Evolutionary conservation across 2,329 filamentous ascomycete species (phyloP), one percentile per base, ranked within the genome.

Genomic region (Alternaria brassicicola): DNA sequence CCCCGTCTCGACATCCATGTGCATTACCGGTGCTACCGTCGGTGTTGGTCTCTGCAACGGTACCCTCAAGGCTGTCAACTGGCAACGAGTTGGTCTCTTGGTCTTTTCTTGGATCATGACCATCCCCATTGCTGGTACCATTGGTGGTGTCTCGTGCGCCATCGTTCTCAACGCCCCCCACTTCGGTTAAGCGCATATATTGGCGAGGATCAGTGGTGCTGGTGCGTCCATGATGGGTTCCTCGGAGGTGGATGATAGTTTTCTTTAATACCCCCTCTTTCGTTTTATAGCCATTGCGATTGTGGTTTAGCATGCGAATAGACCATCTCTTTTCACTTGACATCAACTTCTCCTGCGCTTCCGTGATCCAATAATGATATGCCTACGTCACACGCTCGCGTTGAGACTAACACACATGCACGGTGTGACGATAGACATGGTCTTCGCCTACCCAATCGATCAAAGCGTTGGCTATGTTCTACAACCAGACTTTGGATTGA

Each of bases 41-140:
- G 90, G 90, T 59, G 90, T 93, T 47, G 89, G 89, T 72, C 86
- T 93, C 19, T 92, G 89, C 83, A 92, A 92, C 74, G 89, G 89
- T 31, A 87, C 84, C 26, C 62, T 86, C 57, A 89, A 86, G 79
- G 89, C 90, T 1, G 87, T 93, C 69, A 93, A 93, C 83, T 93
- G 68, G 66, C 75, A 91, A 78, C 87, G 88, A 74, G 87, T 93
- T 9, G 85, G 83, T 39, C 85, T 91, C 7, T 75, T 93, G 59
- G 67, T 89, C 49, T 78, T 90, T 54, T 86, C 86, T 0, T 93
- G 90, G 87, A 82, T 90, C 70, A 78, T 82, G 68, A 89, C 33
- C 3, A 86, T 89, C 42, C 87, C 86, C 26, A 81, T 88, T 62
- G 86, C 86, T 6, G 86, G 85, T 17, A 85, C 82, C 3, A 70